Base-by-base conservation (phyloP, 2,329 filamentous ascomycete species). In the Trichoderma asperellum region DNA sequence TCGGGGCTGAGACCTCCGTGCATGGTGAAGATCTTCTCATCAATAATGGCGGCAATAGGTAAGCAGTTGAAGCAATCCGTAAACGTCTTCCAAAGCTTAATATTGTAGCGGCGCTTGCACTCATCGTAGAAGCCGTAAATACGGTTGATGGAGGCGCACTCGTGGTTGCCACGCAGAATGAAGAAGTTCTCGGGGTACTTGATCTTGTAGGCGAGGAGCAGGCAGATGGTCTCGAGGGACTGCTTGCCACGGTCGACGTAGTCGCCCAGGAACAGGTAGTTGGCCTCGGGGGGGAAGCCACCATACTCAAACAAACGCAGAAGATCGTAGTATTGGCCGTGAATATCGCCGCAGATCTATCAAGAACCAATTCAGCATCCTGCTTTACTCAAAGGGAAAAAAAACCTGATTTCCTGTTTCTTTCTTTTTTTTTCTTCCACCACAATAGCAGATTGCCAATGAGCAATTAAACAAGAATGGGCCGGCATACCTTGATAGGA, bases 111-210 rank as follows among this genome's bases (percentile, higher is more conserved):
- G 79, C 96, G 91, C 87, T 99, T 99, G 90, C 95, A 99, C 83
- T 99, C 95, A 79, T 99, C 96, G 86, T 99, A 99, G 86, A 99
- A 99, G 71, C 96, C 96, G 81, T 99, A 99, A 82, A 98, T 97
- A 79, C 96, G 93, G 86, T 97, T 99, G 86, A 99, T 97, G 65
- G 93, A 97, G 70, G 96, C 96, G 84, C 96, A 98, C 83, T 99
- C 96, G 86, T 99, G 96, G 86, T 99, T 99, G 73, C 96, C 96
- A 75, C 96, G 93, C 70, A 99, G 89, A 74, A 99, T 92, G 86
- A 99, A 99, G 85, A 99, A 98, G 86, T 99, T 99, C 84, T 99
- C 96, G 60, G 96, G 96, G 81, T 97, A 98, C 86, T 98, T 98
- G 88, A 99, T 97, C 89, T 99, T 99, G 89, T 98, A 99, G 72